Evolutionary conservation across 176 grass and related monocot species (phyloP).

Genomic region (Elaeis guineensis): DNA sequence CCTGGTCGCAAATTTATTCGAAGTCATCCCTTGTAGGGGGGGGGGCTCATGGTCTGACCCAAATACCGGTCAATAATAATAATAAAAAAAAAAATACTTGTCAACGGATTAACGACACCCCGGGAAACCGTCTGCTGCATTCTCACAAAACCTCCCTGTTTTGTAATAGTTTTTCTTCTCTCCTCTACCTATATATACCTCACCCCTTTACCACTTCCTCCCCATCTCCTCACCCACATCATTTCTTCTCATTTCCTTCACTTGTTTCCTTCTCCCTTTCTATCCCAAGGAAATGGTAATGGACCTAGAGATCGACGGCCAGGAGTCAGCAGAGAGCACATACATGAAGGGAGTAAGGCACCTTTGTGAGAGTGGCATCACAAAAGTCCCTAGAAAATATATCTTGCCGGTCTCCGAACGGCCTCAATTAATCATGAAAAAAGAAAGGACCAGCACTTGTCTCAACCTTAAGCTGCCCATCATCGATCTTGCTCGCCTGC

Average conservation of each 20-base stretch:
- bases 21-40: too few relatives aligned
- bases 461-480: conserved; percentile 36
- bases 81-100: too few relatives aligned
- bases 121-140: too few relatives aligned
- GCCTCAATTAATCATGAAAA: conserved; percentile 9
- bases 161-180: background rate
- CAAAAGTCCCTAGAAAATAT: conserved; percentile 37
- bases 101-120: too few relatives aligned
- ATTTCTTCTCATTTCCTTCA: background rate
- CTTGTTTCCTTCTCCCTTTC: background rate
- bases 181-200: conserved; percentile 21
- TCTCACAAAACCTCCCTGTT: too few relatives aligned
- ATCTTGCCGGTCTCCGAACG: conserved; percentile 43
- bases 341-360: conserved; percentile 49
- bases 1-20: too few relatives aligned
- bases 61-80: too few relatives aligned
- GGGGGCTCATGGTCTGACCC: too few relatives aligned
- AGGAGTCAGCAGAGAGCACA: background rate
- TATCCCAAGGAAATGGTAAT: conserved; percentile 2
- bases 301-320: background rate
- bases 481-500: conserved; percentile 47
- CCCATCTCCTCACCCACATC: background rate
- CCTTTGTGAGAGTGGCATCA: conserved; percentile 54
- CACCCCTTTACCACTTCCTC: background rate
- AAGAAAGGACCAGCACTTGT: too few relatives aligned